phyloP scores from a whole-genome alignment of 1,139 yeast genomes.

The Hemisphaericaspora subhashii region DNA sequence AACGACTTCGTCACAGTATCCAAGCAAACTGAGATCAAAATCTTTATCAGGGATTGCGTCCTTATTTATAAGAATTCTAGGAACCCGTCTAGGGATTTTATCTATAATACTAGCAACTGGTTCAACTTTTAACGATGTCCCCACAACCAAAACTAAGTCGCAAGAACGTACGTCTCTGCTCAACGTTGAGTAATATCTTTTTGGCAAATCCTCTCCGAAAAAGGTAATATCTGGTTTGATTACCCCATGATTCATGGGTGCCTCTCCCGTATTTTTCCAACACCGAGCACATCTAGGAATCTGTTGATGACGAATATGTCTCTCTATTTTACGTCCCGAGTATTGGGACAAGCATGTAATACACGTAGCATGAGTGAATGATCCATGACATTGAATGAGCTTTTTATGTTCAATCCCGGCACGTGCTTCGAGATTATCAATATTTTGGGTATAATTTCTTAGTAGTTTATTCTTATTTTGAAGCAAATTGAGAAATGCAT shows the following conservation, averaged over 20 bases:
- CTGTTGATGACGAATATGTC: conserved; percentile 56
- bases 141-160: conserved; percentile 80
- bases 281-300: conserved; percentile 78
- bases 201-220: conserved; percentile 87
- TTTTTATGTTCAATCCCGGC: conserved; percentile 73
- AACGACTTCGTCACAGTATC: conserved; percentile 87
- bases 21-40: conserved; percentile 77
- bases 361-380: conserved; percentile 87
- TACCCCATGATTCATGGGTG: conserved; percentile 62
- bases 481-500: conserved; percentile 71
- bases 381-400: conserved; percentile 90
- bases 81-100: conserved; percentile 63
- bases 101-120: conserved; percentile 89
- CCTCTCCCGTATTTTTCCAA: conserved; percentile 40
- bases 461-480: conserved; percentile 78
- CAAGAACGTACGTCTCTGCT: conserved; percentile 59
- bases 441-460: conserved; percentile 89
- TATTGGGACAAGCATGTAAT: conserved; percentile 69
- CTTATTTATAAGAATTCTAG: conserved; percentile 77
- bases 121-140: conserved; percentile 89
- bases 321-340: conserved; percentile 65
- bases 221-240: conserved; percentile 92
- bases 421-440: conserved; percentile 80
- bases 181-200: conserved; percentile 60
- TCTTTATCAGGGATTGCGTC: conserved; percentile 78